phyloP scores from a whole-genome alignment of 2,329 filamentous ascomycete species.

The Aphanocladium album region DNA sequence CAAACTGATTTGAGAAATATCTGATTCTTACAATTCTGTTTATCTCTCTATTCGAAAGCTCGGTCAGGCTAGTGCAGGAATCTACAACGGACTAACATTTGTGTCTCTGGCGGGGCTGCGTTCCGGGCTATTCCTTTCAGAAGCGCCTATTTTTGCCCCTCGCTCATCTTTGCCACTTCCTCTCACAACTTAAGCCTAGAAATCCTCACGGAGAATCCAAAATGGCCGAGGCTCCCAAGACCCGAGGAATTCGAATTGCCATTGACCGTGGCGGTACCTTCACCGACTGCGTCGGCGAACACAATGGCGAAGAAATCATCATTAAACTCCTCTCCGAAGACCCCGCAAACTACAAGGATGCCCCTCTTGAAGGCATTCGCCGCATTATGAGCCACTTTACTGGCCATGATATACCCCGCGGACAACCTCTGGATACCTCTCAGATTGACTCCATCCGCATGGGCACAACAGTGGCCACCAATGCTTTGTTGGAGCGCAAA shows the following conservation, averaged over 20 bases:
- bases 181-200: not conserved
- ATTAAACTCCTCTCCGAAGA: slow-evolving; percentile 90
- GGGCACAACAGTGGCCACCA: slow-evolving; percentile 93
- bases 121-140: not conserved
- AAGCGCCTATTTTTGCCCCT: not conserved
- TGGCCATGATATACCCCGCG: slow-evolving; percentile 69
- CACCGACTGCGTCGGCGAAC: slow-evolving; percentile 85
- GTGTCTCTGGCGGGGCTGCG: not conserved
- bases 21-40: not conserved
- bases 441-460: slow-evolving; percentile 88
- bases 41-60: not conserved
- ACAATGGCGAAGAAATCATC: slow-evolving; percentile 70
- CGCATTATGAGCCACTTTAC: slow-evolving; percentile 77
- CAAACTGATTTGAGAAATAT: not conserved
- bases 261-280: slow-evolving; percentile 84
- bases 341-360: slow-evolving; percentile 84
- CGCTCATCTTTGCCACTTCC: not conserved
- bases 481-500: slow-evolving; percentile 84
- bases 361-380: slow-evolving; percentile 84
- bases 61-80: too few species aligned
- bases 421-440: slow-evolving; percentile 73
- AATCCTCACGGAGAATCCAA: not conserved
- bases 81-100: not conserved
- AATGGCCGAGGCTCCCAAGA: slow-evolving; percentile 33
- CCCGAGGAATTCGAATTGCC: slow-evolving; percentile 66